phyloP scores from a whole-genome alignment of 495 filamentous ascomycete genomes.

The Penicillium robsamsonii region DNA sequence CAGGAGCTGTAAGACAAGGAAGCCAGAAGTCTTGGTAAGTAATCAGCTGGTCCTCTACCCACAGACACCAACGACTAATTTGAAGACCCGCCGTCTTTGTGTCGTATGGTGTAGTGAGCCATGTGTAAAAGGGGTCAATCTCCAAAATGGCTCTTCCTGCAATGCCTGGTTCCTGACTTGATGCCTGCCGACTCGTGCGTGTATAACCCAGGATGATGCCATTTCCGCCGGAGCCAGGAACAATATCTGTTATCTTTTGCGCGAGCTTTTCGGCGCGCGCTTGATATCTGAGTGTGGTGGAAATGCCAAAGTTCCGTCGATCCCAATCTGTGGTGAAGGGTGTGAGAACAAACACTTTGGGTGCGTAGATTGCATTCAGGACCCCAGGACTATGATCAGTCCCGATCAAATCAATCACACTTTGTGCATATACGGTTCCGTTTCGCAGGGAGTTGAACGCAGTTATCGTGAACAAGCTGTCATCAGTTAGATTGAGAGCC shows the following conservation, averaged over 20 bases:
- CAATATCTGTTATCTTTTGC: not conserved
- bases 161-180: not conserved
- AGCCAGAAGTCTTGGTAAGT: slow-evolving; percentile 8
- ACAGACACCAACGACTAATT: slow-evolving; percentile 6
- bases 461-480: no score
- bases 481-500: no score
- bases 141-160: slow-evolving; percentile 4
- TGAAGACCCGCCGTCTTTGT: not conserved
- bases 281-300: no score
- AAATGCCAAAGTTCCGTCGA: no score
- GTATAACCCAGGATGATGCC: not conserved
- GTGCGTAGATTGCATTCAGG: no score
- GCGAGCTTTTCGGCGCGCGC: not conserved
- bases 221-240: slow-evolving; percentile 1
- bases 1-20: not conserved
- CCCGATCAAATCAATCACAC: no score
- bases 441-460: no score
- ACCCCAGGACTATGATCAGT: no score
- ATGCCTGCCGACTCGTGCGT: not conserved
- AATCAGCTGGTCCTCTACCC: slow-evolving; percentile 5
- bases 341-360: no score
- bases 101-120: not conserved
- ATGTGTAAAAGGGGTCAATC: not conserved
- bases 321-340: no score
- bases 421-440: no score